phyloP scores from a whole-genome alignment of 192 early-diverging fungal species.

The Haplosporangium gracile region DNA sequence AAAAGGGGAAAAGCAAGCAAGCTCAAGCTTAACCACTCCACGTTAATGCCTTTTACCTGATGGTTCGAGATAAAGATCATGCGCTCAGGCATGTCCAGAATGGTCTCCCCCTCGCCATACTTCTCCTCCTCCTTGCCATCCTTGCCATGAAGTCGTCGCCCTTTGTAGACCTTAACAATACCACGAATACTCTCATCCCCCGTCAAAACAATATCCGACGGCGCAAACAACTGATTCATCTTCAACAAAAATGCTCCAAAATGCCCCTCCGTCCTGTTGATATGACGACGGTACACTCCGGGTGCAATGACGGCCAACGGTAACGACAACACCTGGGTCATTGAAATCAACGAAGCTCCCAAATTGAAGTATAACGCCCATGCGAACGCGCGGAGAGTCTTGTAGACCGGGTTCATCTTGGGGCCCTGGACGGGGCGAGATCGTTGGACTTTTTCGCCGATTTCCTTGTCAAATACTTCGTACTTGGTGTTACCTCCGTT shows the following conservation, averaged over 20 bases:
- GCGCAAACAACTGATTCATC: constrained; percentile 66
- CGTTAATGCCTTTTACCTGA: constrained; percentile 57
- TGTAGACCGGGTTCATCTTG: constrained; percentile 54
- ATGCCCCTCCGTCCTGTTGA: constrained; percentile 54
- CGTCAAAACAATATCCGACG: constrained; percentile 61
- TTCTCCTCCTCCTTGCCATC: constrained; percentile 21
- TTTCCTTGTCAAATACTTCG: constrained; percentile 9
- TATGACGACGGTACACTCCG: constrained; percentile 45
- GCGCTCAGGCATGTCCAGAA: constrained; percentile 62
- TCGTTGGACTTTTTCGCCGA: background rate
- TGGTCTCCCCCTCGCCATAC: constrained; percentile 25
- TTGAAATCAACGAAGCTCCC: constrained; percentile 42
- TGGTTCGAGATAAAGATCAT: constrained; percentile 69
- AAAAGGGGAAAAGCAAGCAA: background rate
- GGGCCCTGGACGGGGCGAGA: constrained; percentile 17
- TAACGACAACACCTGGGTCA: constrained; percentile 52
- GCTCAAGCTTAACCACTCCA: background rate
- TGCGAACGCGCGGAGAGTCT: constrained; percentile 23
- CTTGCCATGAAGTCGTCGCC: constrained; percentile 19
- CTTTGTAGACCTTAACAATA: constrained; percentile 35
- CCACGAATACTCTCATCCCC: constrained; percentile 56
- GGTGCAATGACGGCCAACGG: constrained; percentile 42
- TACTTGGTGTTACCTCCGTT: background rate
- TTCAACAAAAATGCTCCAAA: constrained; percentile 62
- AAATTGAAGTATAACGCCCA: constrained; percentile 51